Evolutionary conservation across 164 flowering plant genomes (phyloP), one percentile per base, ranked within the genome.

Genomic region (Macadamia integrifolia): DNA sequence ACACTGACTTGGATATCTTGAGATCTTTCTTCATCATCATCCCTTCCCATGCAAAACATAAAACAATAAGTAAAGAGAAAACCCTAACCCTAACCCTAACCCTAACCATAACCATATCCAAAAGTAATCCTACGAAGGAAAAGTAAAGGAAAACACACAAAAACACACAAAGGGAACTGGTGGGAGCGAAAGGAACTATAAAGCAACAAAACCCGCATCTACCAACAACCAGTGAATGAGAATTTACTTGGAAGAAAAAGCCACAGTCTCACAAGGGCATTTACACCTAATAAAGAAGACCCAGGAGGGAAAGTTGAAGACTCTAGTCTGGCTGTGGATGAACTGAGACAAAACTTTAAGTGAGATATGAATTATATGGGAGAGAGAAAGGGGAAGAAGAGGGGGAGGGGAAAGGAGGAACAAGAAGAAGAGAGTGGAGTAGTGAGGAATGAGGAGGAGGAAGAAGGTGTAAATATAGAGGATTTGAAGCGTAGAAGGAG

Each of bases 1-100:
- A 74, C 70, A 75, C 50, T 48, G 79, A 64, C 81, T 23, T 71
- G 71, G 57, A 10, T 53, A n/a, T 17, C 18, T 53, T 53, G 57
- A 53, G 57, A 53, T 53, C 57, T 53, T 53, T 17, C 2, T 53
- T 53, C 18, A 4, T 14, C 17, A 53, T 53, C 57, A n/a, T 14
- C n/a, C 5, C 3, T 5, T 2, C 40, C 57, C 57, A 53, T 53
- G 57, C 57, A 53, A 53, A 53, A 14, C 17, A 0, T 14, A 53
- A 6, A 53, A 14, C 18, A 53, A 14, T 4, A 17, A 1, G 14
- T 2, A 53, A 17, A 53, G 57, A 53, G 57, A 53, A 53, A 53
- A 53, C 57, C 57, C 57, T 53, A 53, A 53, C 57, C 57, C 57
- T 53, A 53, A 53, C 57, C 57, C 57, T 53, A 53, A 53, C 57